Evolutionary conservation across 148 eudicot genomes (phyloP).

Genomic region (Diospyros kaki): DNA sequence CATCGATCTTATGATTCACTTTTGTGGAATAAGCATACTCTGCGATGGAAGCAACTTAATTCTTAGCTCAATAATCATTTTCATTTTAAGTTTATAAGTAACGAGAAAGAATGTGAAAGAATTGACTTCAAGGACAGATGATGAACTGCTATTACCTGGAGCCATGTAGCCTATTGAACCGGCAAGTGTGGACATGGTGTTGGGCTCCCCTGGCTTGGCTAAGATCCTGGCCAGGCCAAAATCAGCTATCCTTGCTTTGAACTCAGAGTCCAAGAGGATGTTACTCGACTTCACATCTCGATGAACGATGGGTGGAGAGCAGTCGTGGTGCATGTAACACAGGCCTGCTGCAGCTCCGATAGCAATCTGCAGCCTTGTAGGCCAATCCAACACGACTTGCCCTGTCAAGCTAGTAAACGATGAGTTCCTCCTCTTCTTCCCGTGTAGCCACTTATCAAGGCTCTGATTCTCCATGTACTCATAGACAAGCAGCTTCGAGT

Average conservation of each 20-base stretch:
- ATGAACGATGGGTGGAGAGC: constrained; percentile 40
- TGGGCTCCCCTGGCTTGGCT: constrained; percentile 33
- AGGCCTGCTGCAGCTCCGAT: constrained; percentile 52
- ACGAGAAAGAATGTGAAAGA: no score
- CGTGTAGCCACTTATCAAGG: constrained; percentile 15
- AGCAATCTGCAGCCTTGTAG: constrained; percentile 42
- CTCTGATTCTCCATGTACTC: constrained; percentile 75
- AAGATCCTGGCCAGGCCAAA: constrained; percentile 47
- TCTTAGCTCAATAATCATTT: neutral
- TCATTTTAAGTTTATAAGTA: neutral
- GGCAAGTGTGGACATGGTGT: constrained; percentile 45
- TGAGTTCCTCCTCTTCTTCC: neutral
- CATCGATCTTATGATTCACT: constrained; percentile 60
- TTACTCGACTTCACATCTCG: constrained; percentile 66
- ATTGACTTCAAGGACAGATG: neutral
- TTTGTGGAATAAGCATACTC: constrained; percentile 42
- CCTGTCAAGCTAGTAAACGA: neutral
- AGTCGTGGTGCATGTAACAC: constrained; percentile 56
- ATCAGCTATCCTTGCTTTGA: constrained; percentile 58
- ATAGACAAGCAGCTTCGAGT: constrained; percentile 58
- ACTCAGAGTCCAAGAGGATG: constrained; percentile 44
- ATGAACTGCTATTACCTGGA: constrained; percentile 32
- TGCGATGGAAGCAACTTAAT: constrained; percentile 9
- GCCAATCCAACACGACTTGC: constrained; percentile 34
- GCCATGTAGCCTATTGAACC: constrained; percentile 65